Evolutionary conservation across 1,284 basidiomycete genomes (phyloP), one percentile per base, ranked within the genome.

Genomic region (Pyrrhoderma noxium): DNA sequence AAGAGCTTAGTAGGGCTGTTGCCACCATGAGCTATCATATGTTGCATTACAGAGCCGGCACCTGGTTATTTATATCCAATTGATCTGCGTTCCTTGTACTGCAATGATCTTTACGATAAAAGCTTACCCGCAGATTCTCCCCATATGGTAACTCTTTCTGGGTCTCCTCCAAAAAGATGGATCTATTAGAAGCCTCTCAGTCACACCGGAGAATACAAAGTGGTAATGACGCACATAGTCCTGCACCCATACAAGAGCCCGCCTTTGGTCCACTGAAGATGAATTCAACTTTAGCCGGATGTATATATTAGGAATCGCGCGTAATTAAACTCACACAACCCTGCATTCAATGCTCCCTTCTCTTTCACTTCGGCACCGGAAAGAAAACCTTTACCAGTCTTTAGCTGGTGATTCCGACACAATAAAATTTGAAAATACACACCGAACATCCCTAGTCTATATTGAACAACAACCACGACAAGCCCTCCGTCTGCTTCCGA

Each of bases 51-150:
- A 19, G 57, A 60, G 19, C 57, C 59, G 8, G 57, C 59, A 23
- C 59, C 58, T 46, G 27, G 31, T 13, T 35, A 21, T 9, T 47
- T 18, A 47, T 3, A 65, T n/a, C n/a, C n/a, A 61, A 40, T 40
- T 22, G 5, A 40, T 22, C n/a, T n/a, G 5, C 21, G 7, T 22
- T 18, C 8, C 38, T 5, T 7, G 21, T 40, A n/a, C 38, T 5
- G 21, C 8, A 8, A 40, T n/a, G n/a, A n/a, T n/a, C n/a, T n/a
- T n/a, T n/a, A n/a, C n/a, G 38, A 40, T 16, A 40, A n/a, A 8
- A 16, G n/a, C 21, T 7, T 40, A 63, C 67, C 66, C n/a, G 66
- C 64, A 43, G 63, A 64, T 53, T 65, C 52, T 2, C 67, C 67
- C 62, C 63, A 66, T 8, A 68, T 64, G 0, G 64, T 67, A 11